Conservation (phyloP, 257 asterid species). For the Ehretia macrophylla region DNA sequence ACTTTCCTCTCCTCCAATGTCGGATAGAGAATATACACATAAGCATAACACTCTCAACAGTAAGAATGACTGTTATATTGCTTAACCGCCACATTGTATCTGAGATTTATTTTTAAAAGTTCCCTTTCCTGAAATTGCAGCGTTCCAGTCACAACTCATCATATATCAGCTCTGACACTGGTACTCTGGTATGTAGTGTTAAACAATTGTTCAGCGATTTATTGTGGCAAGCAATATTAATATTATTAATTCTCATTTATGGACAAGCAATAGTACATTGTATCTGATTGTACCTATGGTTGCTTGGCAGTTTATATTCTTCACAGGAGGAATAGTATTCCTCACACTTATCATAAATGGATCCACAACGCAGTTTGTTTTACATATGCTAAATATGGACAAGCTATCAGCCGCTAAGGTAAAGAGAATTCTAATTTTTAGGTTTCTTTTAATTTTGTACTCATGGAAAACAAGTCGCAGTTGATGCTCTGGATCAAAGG, state of each 20-base stretch:
- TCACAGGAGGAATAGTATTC: slow-evolving; percentile 95
- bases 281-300: slow-evolving; percentile 9
- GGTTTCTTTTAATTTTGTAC: neutral
- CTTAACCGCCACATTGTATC: neutral
- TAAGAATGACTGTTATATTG: neutral
- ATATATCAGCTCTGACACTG: slow-evolving; percentile 72
- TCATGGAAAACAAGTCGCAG: neutral
- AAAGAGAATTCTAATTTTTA: slow-evolving; percentile 12
- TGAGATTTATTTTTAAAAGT: slow-evolving; percentile 16
- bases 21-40: too few species aligned
- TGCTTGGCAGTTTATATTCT: slow-evolving; percentile 89
- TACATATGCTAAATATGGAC: slow-evolving; percentile 69
- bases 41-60: too few species aligned
- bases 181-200: slow-evolving; percentile 63
- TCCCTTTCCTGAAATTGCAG: slow-evolving; percentile 52
- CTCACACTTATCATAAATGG: slow-evolving; percentile 93
- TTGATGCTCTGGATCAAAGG: too few species aligned
- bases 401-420: slow-evolving; percentile 81
- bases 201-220: slow-evolving; percentile 1
- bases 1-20: too few species aligned
- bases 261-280: too few species aligned
- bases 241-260: too few species aligned
- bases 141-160: slow-evolving; percentile 64
- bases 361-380: slow-evolving; percentile 83
- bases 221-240: neutral